Conservation (phyloP, 306 rosid species). For the Abrus precatorius region DNA sequence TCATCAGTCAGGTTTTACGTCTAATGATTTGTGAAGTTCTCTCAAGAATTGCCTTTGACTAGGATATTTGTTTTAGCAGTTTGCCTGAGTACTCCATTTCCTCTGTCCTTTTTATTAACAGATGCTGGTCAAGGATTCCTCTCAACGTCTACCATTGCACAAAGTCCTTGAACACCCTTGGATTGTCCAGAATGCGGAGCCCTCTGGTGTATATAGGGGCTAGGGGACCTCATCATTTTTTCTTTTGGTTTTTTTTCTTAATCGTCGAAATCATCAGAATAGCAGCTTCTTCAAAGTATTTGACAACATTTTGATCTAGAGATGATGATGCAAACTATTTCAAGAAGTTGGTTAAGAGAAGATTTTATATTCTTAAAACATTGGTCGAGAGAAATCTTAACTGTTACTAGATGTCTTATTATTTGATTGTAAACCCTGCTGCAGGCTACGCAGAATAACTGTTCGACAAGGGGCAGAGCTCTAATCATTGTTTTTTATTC, state of each 20-base stretch:
- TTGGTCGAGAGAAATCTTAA: too few species aligned
- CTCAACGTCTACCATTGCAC: constrained; percentile 85
- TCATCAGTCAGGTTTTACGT: constrained; percentile 79
- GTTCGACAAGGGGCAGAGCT: neutral
- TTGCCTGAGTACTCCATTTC: constrained; percentile 15
- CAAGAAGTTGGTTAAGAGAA: constrained; percentile 34
- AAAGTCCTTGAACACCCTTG: constrained; percentile 97
- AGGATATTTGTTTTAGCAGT: constrained; percentile 22
- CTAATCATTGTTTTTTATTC: too few species aligned
- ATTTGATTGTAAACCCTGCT: constrained; percentile 36
- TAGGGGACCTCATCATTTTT: constrained; percentile 43
- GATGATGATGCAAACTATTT: constrained; percentile 42
- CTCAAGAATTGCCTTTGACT: neutral
- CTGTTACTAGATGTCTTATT: constrained; percentile 3
- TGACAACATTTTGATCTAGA: constrained; percentile 20
- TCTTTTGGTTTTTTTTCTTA: neutral
- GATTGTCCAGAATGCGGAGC: constrained; percentile 97
- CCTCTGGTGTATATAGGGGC: constrained; percentile 81
- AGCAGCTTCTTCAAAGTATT: constrained; percentile 40
- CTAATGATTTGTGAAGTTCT: constrained; percentile 25
- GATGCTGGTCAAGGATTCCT: constrained; percentile 96
- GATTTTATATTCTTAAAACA: constrained; percentile 1
- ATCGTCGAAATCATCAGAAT: constrained; percentile 19
- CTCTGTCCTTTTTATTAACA: constrained; percentile 36
- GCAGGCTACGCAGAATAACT: neutral